A percentile compares a stretch with the other conserved stretches of the same genome.
phyloP scores from a whole-genome alignment of 805 yeast species.

The Suhomyces sp. region DNA sequence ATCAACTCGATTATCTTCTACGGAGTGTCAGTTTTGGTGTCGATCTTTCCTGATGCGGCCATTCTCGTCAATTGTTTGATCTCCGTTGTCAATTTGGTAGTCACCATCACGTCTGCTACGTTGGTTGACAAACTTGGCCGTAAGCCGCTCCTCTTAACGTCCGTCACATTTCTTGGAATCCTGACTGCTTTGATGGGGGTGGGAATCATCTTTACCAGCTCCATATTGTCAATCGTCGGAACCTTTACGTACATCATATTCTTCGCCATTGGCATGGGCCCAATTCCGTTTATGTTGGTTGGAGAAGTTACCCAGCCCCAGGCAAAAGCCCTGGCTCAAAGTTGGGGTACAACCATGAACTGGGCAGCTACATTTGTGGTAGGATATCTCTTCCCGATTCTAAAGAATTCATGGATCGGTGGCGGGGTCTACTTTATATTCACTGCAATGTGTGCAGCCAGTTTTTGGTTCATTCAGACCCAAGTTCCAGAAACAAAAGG shows the following conservation, averaged over 20 bases:
- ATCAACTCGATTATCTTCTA: conserved; percentile 90
- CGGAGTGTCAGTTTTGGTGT: conserved; percentile 81
- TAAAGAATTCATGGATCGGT: conserved; percentile 58
- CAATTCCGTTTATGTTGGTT: conserved; percentile 86
- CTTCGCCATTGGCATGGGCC: conserved; percentile 92
- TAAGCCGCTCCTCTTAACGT: conserved; percentile 62
- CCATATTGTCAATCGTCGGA: conserved; percentile 55
- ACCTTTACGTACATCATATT: conserved; percentile 74
- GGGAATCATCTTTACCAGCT: conserved; percentile 53
- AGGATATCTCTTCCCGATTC: conserved; percentile 76
- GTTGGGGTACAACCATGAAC: conserved; percentile 86
- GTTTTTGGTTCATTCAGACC: conserved; percentile 45
- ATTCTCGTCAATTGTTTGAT: conserved; percentile 71
- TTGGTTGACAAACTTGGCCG: conserved; percentile 77
- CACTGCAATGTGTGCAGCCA: conserved; percentile 51
- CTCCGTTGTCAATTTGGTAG: conserved; percentile 67
- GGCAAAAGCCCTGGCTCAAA: conserved; percentile 84
- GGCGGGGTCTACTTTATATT: conserved; percentile 77
- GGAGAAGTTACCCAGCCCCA: conserved; percentile 83
- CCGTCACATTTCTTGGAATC: conserved; percentile 67
- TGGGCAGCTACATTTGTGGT: conserved; percentile 87
- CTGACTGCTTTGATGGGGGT: conserved; percentile 61
- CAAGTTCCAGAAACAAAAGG: conserved; percentile 79
- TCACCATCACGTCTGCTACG: conserved; percentile 72
- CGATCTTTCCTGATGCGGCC: conserved; percentile 69